These are phyloP conservation scores for Microbotryum scabiosae DNA, from an alignment of 1,284 basidiomycete genomes.

Conservation along the genomic window DNA sequence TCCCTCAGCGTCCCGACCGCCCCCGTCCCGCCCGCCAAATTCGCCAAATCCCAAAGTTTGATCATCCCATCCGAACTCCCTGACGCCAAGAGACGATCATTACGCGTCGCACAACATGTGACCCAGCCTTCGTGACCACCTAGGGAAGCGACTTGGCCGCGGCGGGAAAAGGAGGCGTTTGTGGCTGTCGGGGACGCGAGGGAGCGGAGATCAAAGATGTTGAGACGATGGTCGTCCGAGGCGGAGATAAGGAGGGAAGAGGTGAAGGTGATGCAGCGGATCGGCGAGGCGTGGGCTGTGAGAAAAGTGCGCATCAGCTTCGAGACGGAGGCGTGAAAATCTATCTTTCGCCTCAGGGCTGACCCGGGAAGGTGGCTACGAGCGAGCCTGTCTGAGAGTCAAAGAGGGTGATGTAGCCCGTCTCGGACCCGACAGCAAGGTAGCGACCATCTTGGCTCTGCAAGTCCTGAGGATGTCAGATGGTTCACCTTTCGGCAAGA, in stretches of 20 bases:
- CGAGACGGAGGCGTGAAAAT: background rate
- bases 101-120: slow-evolving; percentile 20
- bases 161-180: slow-evolving; percentile 12
- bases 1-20: slow-evolving; percentile 30
- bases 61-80: slow-evolving; percentile 32
- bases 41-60: slow-evolving; percentile 31
- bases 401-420: slow-evolving; percentile 31
- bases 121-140: slow-evolving; percentile 34
- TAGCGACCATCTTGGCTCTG: slow-evolving; percentile 30
- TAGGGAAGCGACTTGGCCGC: slow-evolving; percentile 32
- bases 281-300: slow-evolving; percentile 32
- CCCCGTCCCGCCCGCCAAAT: slow-evolving; percentile 13
- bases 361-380: slow-evolving; percentile 31
- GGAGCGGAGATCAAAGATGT: slow-evolving; percentile 33
- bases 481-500: background rate
- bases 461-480: background rate
- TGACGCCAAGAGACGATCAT: slow-evolving; percentile 28
- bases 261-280: slow-evolving; percentile 34
- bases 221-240: slow-evolving; percentile 34
- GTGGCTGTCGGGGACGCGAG: slow-evolving; percentile 11
- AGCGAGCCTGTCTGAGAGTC: slow-evolving; percentile 29
- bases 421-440: slow-evolving; percentile 24
- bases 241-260: slow-evolving; percentile 32
- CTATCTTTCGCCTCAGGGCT: background rate
- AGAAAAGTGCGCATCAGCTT: too few relatives aligned